Evolutionary conservation across 306 rosid species (phyloP), one percentile per base, ranked within the genome.

Genomic region (Trifolium repens): DNA sequence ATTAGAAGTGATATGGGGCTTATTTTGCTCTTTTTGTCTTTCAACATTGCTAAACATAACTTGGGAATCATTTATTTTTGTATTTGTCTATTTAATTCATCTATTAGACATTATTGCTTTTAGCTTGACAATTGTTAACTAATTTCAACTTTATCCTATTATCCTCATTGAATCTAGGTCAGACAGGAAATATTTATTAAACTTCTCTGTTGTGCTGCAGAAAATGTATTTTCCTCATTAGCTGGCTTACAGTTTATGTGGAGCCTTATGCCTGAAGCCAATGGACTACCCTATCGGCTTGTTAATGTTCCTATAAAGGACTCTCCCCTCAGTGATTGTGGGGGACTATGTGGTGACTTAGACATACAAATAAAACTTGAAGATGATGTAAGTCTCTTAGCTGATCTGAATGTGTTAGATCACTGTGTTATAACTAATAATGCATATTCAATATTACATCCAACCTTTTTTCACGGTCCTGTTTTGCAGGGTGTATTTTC

Each of bases 211-310:
- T 75, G 55, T 74, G 72, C 75, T 89, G 89, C 96, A 93, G 98
- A 91, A 80, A 94, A 94, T 72, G 96, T 90, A 62, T 94, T 94
- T 87, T 91, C 98, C 11, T 94, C 98, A 15, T 75, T 94, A 75
- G 98, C 88, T 84, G 98, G 98, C 77, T 88, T 94, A 78, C 96
- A 89, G 75, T 94, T 94, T 58, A 84, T 73, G 93, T 94, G 98
- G 98, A 85, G 80, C 71, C 80, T 88, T 78, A 72, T 67, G 82
- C 87, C 96, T 60, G 89, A 88, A 84, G 84, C 80, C 63, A 79
- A 73, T 55, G 88, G 68, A 69, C 75, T 76, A 55, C 83, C 85
- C 53, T 87, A 86, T 86, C 97, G 90, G 80, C 92, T 94, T 47
- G 96, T 74, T 75, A 96, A 94, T 84, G 91, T 91, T 84, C 96